Conservation (phyloP, 2,329 filamentous ascomycete species). For the Bipolaris cookei region DNA sequence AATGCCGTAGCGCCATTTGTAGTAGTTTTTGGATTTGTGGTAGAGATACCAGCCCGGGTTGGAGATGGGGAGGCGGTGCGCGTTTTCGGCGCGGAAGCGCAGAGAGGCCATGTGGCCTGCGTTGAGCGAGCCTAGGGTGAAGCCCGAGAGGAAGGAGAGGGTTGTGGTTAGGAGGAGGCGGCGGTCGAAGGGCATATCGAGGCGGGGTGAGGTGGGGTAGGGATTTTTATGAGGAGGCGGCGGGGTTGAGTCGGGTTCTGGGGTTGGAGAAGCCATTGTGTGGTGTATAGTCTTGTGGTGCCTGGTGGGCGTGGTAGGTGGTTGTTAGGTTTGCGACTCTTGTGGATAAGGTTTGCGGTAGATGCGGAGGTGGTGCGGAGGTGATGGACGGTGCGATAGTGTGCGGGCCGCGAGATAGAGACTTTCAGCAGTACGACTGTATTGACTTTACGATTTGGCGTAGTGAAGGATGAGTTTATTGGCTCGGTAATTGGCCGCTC, state of each 20-base stretch:
- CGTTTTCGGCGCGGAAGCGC: slow-evolving; percentile 93
- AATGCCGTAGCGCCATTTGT: slow-evolving; percentile 76
- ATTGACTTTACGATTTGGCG: neutral
- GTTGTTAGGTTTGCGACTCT: neutral
- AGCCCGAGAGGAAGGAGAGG: slow-evolving; percentile 71
- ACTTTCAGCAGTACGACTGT: accelerated
- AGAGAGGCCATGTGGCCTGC: slow-evolving; percentile 77
- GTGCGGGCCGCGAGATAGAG: neutral
- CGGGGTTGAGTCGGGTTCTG: neutral
- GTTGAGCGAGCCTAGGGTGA: slow-evolving; percentile 72
- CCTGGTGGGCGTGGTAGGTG: neutral
- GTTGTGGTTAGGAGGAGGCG: slow-evolving; percentile 70
- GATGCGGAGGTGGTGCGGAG: slow-evolving; percentile 27
- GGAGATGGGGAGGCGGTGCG: slow-evolving; percentile 84
- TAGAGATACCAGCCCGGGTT: slow-evolving; percentile 96
- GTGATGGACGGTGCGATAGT: neutral
- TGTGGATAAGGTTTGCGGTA: slow-evolving; percentile 11
- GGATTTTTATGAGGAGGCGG: neutral
- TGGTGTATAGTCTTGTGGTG: neutral
- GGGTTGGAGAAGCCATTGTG: slow-evolving; percentile 9
- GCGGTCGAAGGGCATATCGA: slow-evolving; percentile 68
- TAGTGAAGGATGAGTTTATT: neutral
- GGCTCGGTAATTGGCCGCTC: neutral
- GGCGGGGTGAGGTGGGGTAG: slow-evolving; percentile 42
- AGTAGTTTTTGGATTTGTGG: slow-evolving; percentile 97